Conservation (phyloP, 305 asterid genomes). For the Fraxinus albicans region DNA sequence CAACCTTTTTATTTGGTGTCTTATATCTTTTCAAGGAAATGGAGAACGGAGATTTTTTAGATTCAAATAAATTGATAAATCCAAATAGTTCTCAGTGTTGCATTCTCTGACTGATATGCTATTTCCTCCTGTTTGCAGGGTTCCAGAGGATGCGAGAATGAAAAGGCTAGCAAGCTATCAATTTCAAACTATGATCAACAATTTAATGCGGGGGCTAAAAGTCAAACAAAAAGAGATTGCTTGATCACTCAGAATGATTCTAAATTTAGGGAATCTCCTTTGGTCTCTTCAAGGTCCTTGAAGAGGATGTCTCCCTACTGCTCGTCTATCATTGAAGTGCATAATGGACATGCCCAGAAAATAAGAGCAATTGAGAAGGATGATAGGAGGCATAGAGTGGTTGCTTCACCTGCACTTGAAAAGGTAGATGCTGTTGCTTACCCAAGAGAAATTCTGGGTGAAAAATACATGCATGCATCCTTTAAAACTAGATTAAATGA, state of each 20-base stretch:
- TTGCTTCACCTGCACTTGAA: conserved; percentile 31
- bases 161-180: background rate
- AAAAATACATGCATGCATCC: conserved; percentile 25
- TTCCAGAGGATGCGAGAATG: background rate
- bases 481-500: conserved; percentile 38
- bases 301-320: conserved; percentile 53
- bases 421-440: conserved; percentile 73
- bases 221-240: conserved; percentile 27
- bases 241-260: conserved; percentile 18
- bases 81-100: background rate
- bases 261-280: conserved; percentile 35
- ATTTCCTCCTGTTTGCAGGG: background rate
- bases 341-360: conserved; percentile 37
- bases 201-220: conserved; percentile 31
- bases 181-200: background rate
- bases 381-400: conserved; percentile 34
- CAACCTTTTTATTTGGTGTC: background rate
- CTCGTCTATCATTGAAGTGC: conserved; percentile 45
- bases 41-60: background rate
- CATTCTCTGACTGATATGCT: background rate
- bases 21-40: background rate
- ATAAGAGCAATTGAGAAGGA: conserved; percentile 49
- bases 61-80: background rate
- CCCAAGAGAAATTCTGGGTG: conserved; percentile 51
- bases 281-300: conserved; percentile 42